Conservation (phyloP, 1,284 basidiomycete species). For the Ustilago xerochloae region DNA sequence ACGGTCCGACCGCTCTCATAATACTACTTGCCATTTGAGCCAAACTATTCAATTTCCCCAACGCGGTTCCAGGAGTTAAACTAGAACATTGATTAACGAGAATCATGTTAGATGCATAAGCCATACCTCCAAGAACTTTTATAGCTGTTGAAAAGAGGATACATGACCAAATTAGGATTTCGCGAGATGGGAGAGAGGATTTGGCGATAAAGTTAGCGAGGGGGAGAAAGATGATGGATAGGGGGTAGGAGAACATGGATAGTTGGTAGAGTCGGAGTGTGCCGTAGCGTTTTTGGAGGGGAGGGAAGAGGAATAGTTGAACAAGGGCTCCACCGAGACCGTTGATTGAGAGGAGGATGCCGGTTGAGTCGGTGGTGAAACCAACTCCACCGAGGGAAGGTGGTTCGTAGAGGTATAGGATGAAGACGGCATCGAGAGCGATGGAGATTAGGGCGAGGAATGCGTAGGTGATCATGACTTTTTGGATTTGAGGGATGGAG, state of each 20-base stretch:
- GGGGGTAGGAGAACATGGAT: conserved; percentile 63
- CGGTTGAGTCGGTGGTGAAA: conserved; percentile 41
- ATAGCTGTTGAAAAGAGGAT: conserved; percentile 11
- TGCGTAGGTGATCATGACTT: conserved; percentile 56
- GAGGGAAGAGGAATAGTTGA: conserved; percentile 68
- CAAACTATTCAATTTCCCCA: conserved; percentile 51
- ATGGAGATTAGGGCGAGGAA: conserved; percentile 46
- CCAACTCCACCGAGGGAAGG: conserved; percentile 40
- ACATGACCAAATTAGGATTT: conserved; percentile 13
- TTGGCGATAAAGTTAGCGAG: conserved; percentile 59
- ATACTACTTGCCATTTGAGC: conserved; percentile 44
- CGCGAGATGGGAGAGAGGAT: conserved; percentile 18
- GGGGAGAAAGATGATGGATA: conserved; percentile 64
- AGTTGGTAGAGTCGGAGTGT: conserved; percentile 64
- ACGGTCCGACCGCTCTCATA: conserved; percentile 49
- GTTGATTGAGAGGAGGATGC: conserved; percentile 57
- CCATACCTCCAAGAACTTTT: conserved; percentile 29
- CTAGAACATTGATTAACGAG: conserved; percentile 51
- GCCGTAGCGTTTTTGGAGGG: conserved; percentile 64
- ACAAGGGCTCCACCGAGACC: conserved; percentile 61
- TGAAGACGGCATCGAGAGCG: conserved; percentile 45
- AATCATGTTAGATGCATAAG: conserved; percentile 43
- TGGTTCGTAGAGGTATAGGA: conserved; percentile 55
- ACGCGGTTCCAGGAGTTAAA: conserved; percentile 19
- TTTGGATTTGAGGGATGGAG: conserved; percentile 43